Base-by-base conservation (phyloP, 768 basidiomycete genomes). In the Leccinum fibrillosum region DNA sequence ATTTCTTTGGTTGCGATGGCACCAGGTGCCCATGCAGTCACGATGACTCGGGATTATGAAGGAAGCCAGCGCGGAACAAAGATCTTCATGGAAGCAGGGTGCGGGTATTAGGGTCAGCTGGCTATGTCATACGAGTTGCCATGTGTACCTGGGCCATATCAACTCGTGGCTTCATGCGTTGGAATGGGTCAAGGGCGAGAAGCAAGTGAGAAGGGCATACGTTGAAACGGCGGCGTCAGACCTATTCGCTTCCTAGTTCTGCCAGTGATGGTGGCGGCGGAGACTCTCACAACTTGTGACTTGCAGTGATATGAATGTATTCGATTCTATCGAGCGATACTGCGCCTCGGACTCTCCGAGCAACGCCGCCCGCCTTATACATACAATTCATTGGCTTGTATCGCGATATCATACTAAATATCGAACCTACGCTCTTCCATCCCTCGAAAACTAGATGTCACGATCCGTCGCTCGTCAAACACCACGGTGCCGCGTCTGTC, bases 401-500 rank as follows among this genome's bases (percentile, higher is more conserved):
- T 37, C 35, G 3, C 35, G 3, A 39, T 2, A 39, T 9, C 34
- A 5, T 39, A 26, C 59, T 69, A 74, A n/a, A 75, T 56, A 59
- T 75, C 74, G 32, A 74, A 74, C 50, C 72, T 63, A 42, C 74
- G 69, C 12, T 74, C 71, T 54, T 74, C 74, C 37, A 72, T 57
- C 37, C 72, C 74, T 47, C 64, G 62, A 8, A 63, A 59, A 21
- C 71, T 68, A 30, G 75, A 71, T 21, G 72, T 87, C 60, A 90
- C 79, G 55, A 91, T 89, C 64, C 84, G 75, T 66, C 88, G 80
- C 59, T 91, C 90, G 65, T 92, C 90, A 68, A 92, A 92, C 25
- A 78, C 80, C 47, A 90, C 78, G 5, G 78, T 78, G 7, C 84
- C 80, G 58, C 69, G 34, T 35, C 51, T 57, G 51, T 55, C 53